Evolutionary conservation across 768 basidiomycete genomes (phyloP), one percentile per base, ranked within the genome.

Genomic region (Gloeopeniophorella convolvens): DNA sequence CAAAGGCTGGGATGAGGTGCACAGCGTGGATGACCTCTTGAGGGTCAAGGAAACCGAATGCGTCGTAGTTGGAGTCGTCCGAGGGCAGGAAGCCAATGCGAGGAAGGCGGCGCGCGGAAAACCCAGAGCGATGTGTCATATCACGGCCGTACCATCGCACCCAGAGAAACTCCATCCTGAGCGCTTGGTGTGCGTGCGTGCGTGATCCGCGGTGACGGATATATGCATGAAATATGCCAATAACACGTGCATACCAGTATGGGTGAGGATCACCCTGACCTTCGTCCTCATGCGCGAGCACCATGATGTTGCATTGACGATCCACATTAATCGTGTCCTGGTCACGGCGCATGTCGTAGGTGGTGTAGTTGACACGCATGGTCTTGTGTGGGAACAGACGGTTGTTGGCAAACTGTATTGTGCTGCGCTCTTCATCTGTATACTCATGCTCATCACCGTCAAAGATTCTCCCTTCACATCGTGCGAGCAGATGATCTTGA

Each of bases 301-400:
- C 28, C 60, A 68, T 63, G 35, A 78, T 44, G 30, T 74, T 62
- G 1, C 62, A 24, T 15, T 71, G 66, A 0, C 60, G 69, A 0
- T 55, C 35, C 15, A 69, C 66, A 40, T 75, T 75, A 47, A 78
- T 59, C 0, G 64, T 51, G 51, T 78, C 76, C 47, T 75, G 72
- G 3, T 57, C 60, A 0, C 69, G 60, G 13, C 68, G 65, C 13
- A 71, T 31, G 56, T 76, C 69, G 56, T 75, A 76, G 0, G 69
- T 71, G 0, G 72, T 73, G 54, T 70, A 72, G 54, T 71, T 69
- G 42, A 73, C 40, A 0, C 63, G 63, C 3, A 71, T 20, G 4
- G 59, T 56, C 35, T 63, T 61, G 58, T 70, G 68, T 5, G 4
- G 18, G 41, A 60, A 72, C 23, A 70, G 59, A 40, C 21, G 55